Percentiles rank a stretch among this genome's conserved stretches.
phyloP scores from a whole-genome alignment of 179 eudicot species.

The Patellifolia procumbens region DNA sequence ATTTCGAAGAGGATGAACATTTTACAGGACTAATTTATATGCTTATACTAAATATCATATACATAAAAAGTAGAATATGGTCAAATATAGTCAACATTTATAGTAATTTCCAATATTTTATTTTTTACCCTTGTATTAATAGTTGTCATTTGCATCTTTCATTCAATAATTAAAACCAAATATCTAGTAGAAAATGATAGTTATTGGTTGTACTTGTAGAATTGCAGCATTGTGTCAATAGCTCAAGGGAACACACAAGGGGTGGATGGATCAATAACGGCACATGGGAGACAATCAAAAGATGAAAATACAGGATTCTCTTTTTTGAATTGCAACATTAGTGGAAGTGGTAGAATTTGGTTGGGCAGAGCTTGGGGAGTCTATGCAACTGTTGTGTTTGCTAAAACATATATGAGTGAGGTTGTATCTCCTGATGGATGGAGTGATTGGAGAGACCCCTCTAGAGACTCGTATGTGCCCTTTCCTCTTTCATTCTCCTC shows the following conservation, averaged over 20 bases:
- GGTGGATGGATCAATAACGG: constrained; percentile 55
- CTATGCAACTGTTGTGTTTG: constrained; percentile 60
- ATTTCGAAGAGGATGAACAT: too few relatives aligned
- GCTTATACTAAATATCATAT: too few relatives aligned
- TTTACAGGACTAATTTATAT: too few relatives aligned
- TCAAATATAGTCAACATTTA: too few relatives aligned
- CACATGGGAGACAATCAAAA: constrained; percentile 60
- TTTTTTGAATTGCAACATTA: constrained; percentile 63
- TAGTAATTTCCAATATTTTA: too few relatives aligned
- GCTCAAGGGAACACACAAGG: constrained; percentile 41
- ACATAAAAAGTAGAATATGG: too few relatives aligned
- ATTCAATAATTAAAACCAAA: too few relatives aligned
- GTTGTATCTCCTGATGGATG: constrained; percentile 73
- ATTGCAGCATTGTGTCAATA: constrained; percentile 52
- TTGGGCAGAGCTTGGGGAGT: constrained; percentile 88
- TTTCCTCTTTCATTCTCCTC: not conserved
- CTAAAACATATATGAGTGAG: constrained; percentile 57
- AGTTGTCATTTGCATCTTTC: too few relatives aligned
- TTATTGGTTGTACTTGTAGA: constrained; percentile 10
- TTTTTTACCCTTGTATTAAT: too few relatives aligned
- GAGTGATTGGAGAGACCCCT: constrained; percentile 75
- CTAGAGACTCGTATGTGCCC: constrained; percentile 53
- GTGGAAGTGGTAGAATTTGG: constrained; percentile 69
- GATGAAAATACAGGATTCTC: constrained; percentile 67
- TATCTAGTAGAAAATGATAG: too few relatives aligned